Conservation (phyloP, 2,329 filamentous ascomycete species). For the Epichloe gansuensis region DNA sequence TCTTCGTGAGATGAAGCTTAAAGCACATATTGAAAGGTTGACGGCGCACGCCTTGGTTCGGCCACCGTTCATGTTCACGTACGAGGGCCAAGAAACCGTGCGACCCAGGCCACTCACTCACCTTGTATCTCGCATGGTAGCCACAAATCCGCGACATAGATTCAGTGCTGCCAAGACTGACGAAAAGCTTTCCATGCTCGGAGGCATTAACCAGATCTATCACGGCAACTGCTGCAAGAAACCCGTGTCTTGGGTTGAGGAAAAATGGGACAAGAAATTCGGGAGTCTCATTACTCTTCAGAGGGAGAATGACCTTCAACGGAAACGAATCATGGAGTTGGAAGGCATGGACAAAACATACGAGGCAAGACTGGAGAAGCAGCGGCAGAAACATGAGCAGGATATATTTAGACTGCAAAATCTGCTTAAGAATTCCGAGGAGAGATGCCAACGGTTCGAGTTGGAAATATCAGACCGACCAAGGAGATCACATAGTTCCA, state of each 20-base stretch:
- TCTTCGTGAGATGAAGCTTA: slow-evolving; percentile 23
- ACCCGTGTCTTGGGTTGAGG: slow-evolving; percentile 22
- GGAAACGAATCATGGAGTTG: slow-evolving; percentile 22
- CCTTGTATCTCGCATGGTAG: slow-evolving; percentile 25
- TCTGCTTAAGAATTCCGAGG: slow-evolving; percentile 24
- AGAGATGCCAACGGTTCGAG: slow-evolving; percentile 19
- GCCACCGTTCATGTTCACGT: slow-evolving; percentile 25
- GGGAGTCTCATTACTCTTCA: slow-evolving; percentile 16
- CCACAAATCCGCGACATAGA: slow-evolving; percentile 19
- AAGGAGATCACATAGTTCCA: slow-evolving; percentile 9
- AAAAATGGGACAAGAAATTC: slow-evolving; percentile 25
- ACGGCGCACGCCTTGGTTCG: slow-evolving; percentile 21
- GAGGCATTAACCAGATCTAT: slow-evolving; percentile 35
- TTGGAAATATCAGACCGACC: slow-evolving; percentile 12
- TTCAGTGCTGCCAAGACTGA: slow-evolving; percentile 25
- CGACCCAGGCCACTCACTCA: slow-evolving; percentile 27
- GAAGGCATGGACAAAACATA: slow-evolving; percentile 29
- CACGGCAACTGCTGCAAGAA: slow-evolving; percentile 33
- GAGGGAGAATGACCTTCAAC: slow-evolving; percentile 21
- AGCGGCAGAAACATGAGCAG: slow-evolving; percentile 22
- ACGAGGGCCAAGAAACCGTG: slow-evolving; percentile 25
- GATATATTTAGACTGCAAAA: slow-evolving; percentile 20
- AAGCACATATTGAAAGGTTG: slow-evolving; percentile 21
- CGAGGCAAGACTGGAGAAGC: slow-evolving; percentile 24
- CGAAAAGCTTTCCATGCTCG: slow-evolving; percentile 30